phyloP scores from a whole-genome alignment of 2,329 filamentous ascomycete genomes.

The Epichloe scottii region DNA sequence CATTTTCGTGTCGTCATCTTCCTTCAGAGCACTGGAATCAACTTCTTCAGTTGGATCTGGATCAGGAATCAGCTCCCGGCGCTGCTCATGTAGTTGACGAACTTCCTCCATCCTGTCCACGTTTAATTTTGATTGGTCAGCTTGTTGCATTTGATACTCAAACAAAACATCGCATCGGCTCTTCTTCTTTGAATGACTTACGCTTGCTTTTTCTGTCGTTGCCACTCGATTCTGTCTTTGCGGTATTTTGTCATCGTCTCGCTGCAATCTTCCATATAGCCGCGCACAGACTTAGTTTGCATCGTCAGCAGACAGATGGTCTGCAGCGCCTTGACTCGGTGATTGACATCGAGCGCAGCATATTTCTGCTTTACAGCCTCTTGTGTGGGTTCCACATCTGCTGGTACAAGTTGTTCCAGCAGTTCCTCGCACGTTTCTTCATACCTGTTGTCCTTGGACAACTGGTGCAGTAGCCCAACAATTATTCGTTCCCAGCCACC shows the following conservation, averaged over 20 bases:
- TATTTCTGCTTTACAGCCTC: constrained; percentile 67
- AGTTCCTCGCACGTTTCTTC: constrained; percentile 67
- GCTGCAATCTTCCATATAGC: constrained; percentile 83
- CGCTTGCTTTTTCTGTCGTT: constrained; percentile 61
- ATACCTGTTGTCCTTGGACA: constrained; percentile 63
- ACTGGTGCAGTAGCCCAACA: constrained; percentile 71
- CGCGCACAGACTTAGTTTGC: constrained; percentile 74
- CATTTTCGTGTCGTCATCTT: constrained; percentile 48
- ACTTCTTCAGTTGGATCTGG: constrained; percentile 54
- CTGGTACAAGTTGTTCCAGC: constrained; percentile 67
- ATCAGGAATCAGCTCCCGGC: constrained; percentile 61
- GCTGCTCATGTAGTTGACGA: constrained; percentile 56
- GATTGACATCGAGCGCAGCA: constrained; percentile 65
- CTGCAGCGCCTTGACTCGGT: constrained; percentile 67
- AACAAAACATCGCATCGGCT: constrained; percentile 2
- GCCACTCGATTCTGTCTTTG: constrained; percentile 90
- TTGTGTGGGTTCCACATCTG: constrained; percentile 59
- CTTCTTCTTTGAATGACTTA: constrained; percentile 28
- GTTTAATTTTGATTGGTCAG: not conserved
- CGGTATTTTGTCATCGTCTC: constrained; percentile 90
- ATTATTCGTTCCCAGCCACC: constrained; percentile 90
- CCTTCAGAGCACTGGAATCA: constrained; percentile 30
- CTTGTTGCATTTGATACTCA: not conserved
- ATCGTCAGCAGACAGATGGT: constrained; percentile 77
- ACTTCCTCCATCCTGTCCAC: constrained; percentile 53